A percentile compares a stretch with the other conserved stretches of the same genome.
phyloP scores from a whole-genome alignment of 2,329 filamentous ascomycete species.

The Colletotrichum incanum region DNA sequence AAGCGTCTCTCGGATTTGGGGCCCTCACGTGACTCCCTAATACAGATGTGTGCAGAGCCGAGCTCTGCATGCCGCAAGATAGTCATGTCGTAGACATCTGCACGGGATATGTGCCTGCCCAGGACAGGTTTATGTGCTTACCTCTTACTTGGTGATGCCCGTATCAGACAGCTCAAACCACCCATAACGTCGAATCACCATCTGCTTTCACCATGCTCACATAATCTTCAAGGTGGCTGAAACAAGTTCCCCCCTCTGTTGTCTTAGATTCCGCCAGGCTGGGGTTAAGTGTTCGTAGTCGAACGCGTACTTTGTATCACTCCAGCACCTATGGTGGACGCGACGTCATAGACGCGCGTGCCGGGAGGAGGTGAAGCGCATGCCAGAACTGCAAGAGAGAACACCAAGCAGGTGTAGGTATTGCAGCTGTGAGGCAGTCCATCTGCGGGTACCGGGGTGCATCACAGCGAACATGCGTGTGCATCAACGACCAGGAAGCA shows the following conservation, averaged over 20 bases:
- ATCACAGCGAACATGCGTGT: background rate
- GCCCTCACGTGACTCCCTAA: background rate
- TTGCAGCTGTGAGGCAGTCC: background rate
- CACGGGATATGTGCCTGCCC: background rate
- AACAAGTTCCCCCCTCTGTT: background rate
- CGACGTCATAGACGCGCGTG: background rate
- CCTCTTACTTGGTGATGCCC: slow-evolving; percentile 9
- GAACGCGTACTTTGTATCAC: no score
- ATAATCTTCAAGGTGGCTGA: background rate
- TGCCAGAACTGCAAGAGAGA: background rate
- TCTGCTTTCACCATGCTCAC: background rate
- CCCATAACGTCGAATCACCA: background rate
- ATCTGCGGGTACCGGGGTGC: background rate
- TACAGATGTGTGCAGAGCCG: background rate
- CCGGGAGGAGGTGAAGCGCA: background rate
- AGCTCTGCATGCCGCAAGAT: background rate
- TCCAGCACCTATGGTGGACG: background rate
- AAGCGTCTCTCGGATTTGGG: background rate
- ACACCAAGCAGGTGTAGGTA: no score
- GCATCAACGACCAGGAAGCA: background rate
- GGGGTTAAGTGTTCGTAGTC: no score
- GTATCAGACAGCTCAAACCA: slow-evolving; percentile 24
- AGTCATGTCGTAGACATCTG: background rate
- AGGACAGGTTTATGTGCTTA: background rate
- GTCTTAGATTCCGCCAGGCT: background rate